Evolutionary conservation across 2,329 filamentous ascomycete species (phyloP), one percentile per base, ranked within the genome.

Genomic region (Sporothrix protearum): DNA sequence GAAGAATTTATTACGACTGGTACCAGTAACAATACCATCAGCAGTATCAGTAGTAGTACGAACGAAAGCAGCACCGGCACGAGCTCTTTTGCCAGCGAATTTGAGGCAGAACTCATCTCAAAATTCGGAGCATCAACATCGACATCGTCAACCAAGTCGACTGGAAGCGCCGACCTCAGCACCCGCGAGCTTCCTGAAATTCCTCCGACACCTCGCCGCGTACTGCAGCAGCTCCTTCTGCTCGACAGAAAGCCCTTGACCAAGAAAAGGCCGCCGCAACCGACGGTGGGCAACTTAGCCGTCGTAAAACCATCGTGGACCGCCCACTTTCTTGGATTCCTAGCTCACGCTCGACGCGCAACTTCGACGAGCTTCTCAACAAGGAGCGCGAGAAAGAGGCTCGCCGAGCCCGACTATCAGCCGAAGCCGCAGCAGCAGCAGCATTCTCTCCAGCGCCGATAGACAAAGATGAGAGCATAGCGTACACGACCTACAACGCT

Each of bases 301-400:
- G 82, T 77, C 83, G 82, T 75, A 83, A 79, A 73, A 83, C 85
- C 57, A 78, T 86, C 66, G 80, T 84, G 70, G 84, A 84, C 72
- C 82, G 84, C 70, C 84, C 83, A 3, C 82, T 83, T 71, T 85
- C 84, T 72, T 88, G 86, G 87, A 81, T 88, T 72, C 81, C 82
- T 16, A 80, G 80, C 76, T 82, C 84, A 30, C 85, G 81, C 74
- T 81, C 82, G 14, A 76, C 80, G 4, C 77, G 80, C 51, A 80
- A 83, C 70, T 75, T 81, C n/a, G 77, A 77, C 12, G 76, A 78
- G 25, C 75, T 78, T 57, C 71, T 79, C 12, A 76, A 74, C 51
- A 76, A 80, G 51, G 75, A 76, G n/a, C 53, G 71, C 6, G 47
- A 68, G 16, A 71, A 72, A 30, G 64, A 71, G n/a, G 51, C 68